phyloP scores from a whole-genome alignment of 768 basidiomycete species.

The Pleurotus salmoneostramineus region DNA sequence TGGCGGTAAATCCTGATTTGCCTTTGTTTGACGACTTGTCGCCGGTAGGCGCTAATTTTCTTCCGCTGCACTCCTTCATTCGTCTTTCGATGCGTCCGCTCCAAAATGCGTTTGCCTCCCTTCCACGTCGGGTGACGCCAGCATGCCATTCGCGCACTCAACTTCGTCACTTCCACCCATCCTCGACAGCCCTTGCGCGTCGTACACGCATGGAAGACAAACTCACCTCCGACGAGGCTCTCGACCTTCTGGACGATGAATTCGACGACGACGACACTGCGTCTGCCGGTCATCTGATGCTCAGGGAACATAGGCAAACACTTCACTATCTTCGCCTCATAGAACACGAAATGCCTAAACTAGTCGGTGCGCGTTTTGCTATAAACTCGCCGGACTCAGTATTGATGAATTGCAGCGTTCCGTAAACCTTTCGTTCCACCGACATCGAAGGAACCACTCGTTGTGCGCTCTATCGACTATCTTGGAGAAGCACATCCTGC shows the following conservation, averaged over 20 bases:
- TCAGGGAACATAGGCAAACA: constrained; percentile 70
- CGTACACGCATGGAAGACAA: constrained; percentile 37
- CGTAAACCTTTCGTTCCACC: constrained; percentile 79
- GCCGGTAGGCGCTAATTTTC: neutral
- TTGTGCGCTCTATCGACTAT: constrained; percentile 74
- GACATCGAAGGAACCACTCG: constrained; percentile 48
- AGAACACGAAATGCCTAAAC: constrained; percentile 84
- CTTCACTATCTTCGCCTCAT: constrained; percentile 81
- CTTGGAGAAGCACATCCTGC: constrained; percentile 75
- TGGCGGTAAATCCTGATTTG: neutral
- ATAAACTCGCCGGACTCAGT: neutral
- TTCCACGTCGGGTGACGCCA: neutral
- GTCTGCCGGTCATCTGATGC: constrained; percentile 64
- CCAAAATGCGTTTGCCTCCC: neutral
- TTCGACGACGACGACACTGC: constrained; percentile 61
- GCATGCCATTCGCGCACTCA: neutral
- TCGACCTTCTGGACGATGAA: constrained; percentile 40
- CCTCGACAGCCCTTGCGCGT: constrained; percentile 25
- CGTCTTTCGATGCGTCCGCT: neutral
- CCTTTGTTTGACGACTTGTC: neutral
- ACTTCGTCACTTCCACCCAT: constrained; percentile 15
- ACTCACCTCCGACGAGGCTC: constrained; percentile 33
- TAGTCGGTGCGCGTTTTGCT: constrained; percentile 56
- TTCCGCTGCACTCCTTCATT: neutral
- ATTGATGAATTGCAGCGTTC: constrained; percentile 49